Evolutionary conservation across 257 asterid species (phyloP).

Genomic region (Solanum ossicruentum): DNA sequence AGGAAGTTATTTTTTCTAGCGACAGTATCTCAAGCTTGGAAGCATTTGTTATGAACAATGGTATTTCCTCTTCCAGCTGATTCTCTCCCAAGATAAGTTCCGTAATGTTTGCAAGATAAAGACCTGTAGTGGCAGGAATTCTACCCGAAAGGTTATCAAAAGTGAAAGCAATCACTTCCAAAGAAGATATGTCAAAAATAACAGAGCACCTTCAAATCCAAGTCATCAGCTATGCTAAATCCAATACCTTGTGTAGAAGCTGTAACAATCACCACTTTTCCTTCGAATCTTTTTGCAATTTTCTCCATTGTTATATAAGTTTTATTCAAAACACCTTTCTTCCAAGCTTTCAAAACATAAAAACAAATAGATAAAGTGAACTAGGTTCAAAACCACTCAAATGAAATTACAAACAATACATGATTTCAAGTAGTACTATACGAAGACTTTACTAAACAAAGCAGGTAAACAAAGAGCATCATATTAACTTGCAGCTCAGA

Average conservation of each 20-base stretch:
- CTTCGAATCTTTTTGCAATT: slow-evolving; percentile 52
- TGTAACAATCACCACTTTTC: slow-evolving; percentile 74
- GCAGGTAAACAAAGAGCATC: not conserved
- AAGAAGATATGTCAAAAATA: no score
- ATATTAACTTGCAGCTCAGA: not conserved
- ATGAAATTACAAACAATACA: not conserved
- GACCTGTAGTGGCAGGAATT: no score
- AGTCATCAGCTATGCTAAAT: slow-evolving; percentile 71
- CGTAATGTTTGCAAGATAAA: not conserved
- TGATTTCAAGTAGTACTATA: not conserved
- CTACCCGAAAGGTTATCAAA: no score
- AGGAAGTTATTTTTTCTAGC: slow-evolving; percentile 3
- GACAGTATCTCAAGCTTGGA: slow-evolving; percentile 8
- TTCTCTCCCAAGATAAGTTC: slow-evolving; percentile 7
- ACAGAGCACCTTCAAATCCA: slow-evolving; percentile 67
- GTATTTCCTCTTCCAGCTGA: slow-evolving; percentile 10
- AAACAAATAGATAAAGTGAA: no score
- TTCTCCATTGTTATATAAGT: slow-evolving; percentile 3
- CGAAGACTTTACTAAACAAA: not conserved
- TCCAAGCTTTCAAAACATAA: not conserved
- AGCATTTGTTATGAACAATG: slow-evolving; percentile 12
- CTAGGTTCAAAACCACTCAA: no score
- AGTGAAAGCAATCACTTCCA: no score
- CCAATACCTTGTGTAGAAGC: slow-evolving; percentile 98
- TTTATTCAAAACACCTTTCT: no score